Evolutionary conservation across 2,329 filamentous ascomycete species (phyloP), one percentile per base, ranked within the genome.

Genomic region (Zopfia rhizophila): DNA sequence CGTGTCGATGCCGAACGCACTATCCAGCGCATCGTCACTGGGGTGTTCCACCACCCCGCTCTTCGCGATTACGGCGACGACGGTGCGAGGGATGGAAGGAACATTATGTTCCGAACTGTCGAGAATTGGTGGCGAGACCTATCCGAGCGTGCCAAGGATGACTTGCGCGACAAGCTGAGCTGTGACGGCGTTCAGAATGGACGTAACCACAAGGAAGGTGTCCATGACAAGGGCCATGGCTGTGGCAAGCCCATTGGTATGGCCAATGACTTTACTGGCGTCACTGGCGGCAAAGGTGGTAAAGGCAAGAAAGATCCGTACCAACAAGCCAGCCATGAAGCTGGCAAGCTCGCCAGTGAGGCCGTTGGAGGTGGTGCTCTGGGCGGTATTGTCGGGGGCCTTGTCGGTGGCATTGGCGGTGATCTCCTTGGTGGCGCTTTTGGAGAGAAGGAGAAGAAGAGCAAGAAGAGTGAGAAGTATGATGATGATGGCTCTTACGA

Each of bases 41-140:
- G 90, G 49, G 86, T 96, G 24, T 84, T 97, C 70, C 90, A 96
- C 64, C 92, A 97, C 72, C 93, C 92, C 2, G 90, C 91, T 35
- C 86, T 91, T 58, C 86, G 88, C 45, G 75, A 85, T 7, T 75
- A 81, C 66, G 89, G 88, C 35, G 78, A 85, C 14, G 88, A 91
- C 63, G 89, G 87, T 8, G 85, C 85, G 10, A 65, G 73, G 6
- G 88, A 95, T 59, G 88, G 91, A 41, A 89, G 91, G 43, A 71
- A 78, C 19, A 76, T 85, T 57, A 93, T 96, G 85, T 96, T 92
- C 74, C 70, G 78, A n/a, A 85, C 86, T 13, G 87, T 97, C 4
- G 78, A 89, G 71, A 77, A 88, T 55, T 97, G 92, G 92, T 97
- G 92, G 92, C 69, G 76, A 28, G 76, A 82, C 42, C 84, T 91